Evolutionary conservation across 1,284 basidiomycete species (phyloP), one percentile per base, ranked within the genome.

Genomic region (Austroboletus niveus): DNA sequence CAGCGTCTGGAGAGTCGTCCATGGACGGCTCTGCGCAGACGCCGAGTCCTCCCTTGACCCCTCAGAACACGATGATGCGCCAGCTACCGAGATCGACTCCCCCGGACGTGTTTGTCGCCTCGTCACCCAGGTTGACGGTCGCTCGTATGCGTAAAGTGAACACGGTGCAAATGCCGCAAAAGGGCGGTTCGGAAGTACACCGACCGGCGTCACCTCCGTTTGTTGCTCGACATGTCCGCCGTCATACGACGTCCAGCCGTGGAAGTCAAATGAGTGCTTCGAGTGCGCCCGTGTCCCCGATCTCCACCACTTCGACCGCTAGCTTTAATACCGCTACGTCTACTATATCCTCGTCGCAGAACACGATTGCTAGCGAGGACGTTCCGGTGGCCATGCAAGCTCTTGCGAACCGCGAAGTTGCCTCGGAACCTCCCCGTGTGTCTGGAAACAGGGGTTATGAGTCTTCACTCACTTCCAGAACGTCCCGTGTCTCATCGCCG

Each of bases 281-380:
- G 45, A 70, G 69, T 29, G 69, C 69, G 24, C 69, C 69, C 0
- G 64, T 67, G 24, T 67, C 69, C 22, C 65, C 69, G 14, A 58
- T 66, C 15, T 69, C 65, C 12, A 53, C 53, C 2, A 45, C 64
- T 34, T 69, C 65, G 14, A 58, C 62, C 1, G 51, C 66, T 8
- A 67, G 66, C 8, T 66, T 66, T 39, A 56, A 47, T 24, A 43
- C 55, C 2, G 54, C 68, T n/a, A 56, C 55, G 3, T 56, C 68
- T 20, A 56, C 60, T 8, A 46, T 40, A n/a, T 61, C 62, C 7
- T 42, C 57, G 17, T 51, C 64, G 20, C 48, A 59, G 52, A 51
- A 56, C 27, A 47, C 51, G 32, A 45, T 57, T 32, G 48, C 45
- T 22, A 24, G 34, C 29, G 66, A 65, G 47, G 57, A 63, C 34